Conservation (phyloP, 2,329 filamentous ascomycete genomes). For the Talaromyces pinophilus region DNA sequence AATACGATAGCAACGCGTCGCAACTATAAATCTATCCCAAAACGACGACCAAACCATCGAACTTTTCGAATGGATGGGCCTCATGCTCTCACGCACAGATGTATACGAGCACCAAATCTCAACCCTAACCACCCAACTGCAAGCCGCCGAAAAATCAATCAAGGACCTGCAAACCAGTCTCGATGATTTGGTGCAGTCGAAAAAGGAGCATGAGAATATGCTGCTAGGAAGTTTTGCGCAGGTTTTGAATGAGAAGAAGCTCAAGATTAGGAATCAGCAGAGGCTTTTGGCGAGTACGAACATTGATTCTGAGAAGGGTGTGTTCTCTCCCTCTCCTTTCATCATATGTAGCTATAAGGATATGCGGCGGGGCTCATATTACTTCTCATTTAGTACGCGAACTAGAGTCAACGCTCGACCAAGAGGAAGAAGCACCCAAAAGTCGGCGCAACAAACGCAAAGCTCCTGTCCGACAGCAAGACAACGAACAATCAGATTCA, state of each 20-base stretch:
- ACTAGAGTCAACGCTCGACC: constrained; percentile 24
- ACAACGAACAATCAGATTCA: constrained; percentile 31
- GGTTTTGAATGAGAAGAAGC: constrained; percentile 64
- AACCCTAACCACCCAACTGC: constrained; percentile 43
- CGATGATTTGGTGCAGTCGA: constrained; percentile 59
- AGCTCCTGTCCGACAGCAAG: constrained; percentile 22
- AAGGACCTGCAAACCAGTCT: constrained; percentile 56
- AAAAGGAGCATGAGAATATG: constrained; percentile 58
- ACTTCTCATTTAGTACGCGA: constrained; percentile 29
- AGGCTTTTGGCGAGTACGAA: constrained; percentile 56
- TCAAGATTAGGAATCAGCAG: constrained; percentile 65
- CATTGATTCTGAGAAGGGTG: constrained; percentile 43
- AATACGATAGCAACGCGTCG: constrained; percentile 53
- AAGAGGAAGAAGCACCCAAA: constrained; percentile 24
- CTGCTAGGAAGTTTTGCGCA: constrained; percentile 60
- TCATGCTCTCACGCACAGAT: constrained; percentile 49
- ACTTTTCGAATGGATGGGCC: constrained; percentile 58
- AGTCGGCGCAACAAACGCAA: constrained; percentile 33
- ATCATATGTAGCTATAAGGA: not conserved
- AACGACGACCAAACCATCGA: constrained; percentile 58
- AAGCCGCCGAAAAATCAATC: constrained; percentile 53
- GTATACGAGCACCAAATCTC: constrained; percentile 46
- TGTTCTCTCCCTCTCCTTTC: not conserved
- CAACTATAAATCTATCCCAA: constrained; percentile 53
- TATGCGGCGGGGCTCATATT: not conserved